Evolutionary conservation across 441 rosid genomes (phyloP), one percentile per base, ranked within the genome.

Genomic region (Flueggea neowawraea): DNA sequence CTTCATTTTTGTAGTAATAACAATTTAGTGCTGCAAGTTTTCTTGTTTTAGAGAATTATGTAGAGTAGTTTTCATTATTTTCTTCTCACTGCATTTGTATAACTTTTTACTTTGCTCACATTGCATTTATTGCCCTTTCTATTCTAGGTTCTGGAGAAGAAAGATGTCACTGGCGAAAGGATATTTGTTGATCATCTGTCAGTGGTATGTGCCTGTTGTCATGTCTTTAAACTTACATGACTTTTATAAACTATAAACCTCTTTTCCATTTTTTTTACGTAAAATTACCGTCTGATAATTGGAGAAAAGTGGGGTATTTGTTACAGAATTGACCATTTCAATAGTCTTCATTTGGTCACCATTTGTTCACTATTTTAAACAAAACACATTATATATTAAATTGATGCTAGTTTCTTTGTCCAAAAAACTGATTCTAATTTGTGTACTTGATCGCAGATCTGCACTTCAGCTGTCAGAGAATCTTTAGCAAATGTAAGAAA

Each of bases 401-500:
- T 49, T 32, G 58, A 51, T 51, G 58, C 58, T 50, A 17, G 11
- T 49, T 50, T 52, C 51, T 32, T 12, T 28, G 41, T 45, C 31
- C 51, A 58, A 47, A 60, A 53, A 16, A 14, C 60, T 16, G 48
- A 48, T 52, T 36, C 15, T 53, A 6, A 36, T 66, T 71, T 55
- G 48, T 50, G 33, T 60, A 22, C 64, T 64, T 50, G 0, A 71
- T 66, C 74, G 83, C 87, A 95, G 98, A 80, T 95, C 43, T 95
- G 96, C 71, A 76, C 90, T 65, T 82, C 89, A 3, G 95, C 89
- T 64, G 92, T 88, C 68, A 84, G 73, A 78, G 98, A 90, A 82
- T 88, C 98, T 58, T 73, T 95, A 78, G 85, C 88, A 76, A 87
- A 84, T 87, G 97, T 91, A 85, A 92, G 97, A 63, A 52, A 57